A percentile compares a stretch with the other conserved stretches of the same genome.
These are phyloP conservation scores for Hypoxylon sp. DNA, from an alignment of 2,329 filamentous ascomycete species.

Conservation along the genomic window DNA sequence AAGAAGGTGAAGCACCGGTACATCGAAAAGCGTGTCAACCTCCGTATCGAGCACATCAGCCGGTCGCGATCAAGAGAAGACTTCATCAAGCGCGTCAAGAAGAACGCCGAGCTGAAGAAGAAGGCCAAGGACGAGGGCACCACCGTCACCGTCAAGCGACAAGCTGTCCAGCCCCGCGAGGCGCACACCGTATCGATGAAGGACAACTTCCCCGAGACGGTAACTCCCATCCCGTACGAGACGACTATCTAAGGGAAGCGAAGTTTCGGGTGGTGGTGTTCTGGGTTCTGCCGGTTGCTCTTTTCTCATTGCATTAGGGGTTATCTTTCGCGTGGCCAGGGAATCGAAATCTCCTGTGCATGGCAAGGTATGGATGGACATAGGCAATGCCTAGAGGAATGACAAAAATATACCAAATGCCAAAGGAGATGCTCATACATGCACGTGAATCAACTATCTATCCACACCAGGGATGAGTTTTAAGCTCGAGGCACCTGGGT, in stretches of 20 bases:
- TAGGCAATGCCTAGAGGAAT: conserved; percentile 46
- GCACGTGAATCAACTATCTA: conserved; percentile 4
- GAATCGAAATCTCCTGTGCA: conserved; percentile 46
- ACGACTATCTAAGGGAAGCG: conserved; percentile 79
- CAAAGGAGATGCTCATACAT: conserved; percentile 22
- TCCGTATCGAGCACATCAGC: conserved; percentile 96
- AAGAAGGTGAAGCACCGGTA: conserved; percentile 99
- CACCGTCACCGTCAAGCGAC: conserved; percentile 93
- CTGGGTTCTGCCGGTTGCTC: conserved; percentile 50
- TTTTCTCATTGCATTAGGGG: conserved; percentile 50
- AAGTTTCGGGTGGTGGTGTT: conserved; percentile 39
- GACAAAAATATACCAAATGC: conserved; percentile 47
- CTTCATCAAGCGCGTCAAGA: conserved; percentile 96
- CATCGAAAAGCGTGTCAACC: conserved; percentile 99
- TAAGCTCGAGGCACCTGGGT: neutral
- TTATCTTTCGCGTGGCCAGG: conserved; percentile 47
- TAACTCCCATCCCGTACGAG: conserved; percentile 94
- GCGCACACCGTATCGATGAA: conserved; percentile 82
- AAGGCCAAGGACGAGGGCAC: conserved; percentile 91
- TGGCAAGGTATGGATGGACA: conserved; percentile 45
- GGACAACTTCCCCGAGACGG: conserved; percentile 90
- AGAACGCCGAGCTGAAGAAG: conserved; percentile 91
- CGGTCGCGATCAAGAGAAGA: conserved; percentile 96
- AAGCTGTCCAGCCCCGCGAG: conserved; percentile 81
- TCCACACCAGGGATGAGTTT: neutral